A percentile compares a stretch with the other conserved stretches of the same genome.
phyloP scores from a whole-genome alignment of 495 filamentous ascomycete species.

The Penicillium angulare region DNA sequence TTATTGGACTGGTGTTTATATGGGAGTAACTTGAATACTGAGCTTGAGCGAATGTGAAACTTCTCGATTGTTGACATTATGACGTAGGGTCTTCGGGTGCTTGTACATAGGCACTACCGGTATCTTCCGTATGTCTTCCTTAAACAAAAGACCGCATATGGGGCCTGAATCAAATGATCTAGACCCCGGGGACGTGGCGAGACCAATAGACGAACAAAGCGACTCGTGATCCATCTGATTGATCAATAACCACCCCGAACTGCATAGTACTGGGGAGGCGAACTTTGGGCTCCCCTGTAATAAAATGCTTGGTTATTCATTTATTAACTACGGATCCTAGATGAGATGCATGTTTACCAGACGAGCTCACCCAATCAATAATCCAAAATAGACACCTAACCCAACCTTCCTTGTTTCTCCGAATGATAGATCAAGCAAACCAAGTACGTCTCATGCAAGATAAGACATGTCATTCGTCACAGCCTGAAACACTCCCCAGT shows the following conservation, averaged over 20 bases:
- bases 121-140: too few species aligned
- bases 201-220: too few species aligned
- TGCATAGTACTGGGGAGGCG: too few species aligned
- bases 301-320: neutral
- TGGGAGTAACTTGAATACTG: neutral
- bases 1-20: conserved; percentile 7
- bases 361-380: conserved; percentile 10
- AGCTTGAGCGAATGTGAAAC: conserved; percentile 13
- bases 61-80: conserved; percentile 9
- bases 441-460: too few species aligned
- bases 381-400: conserved; percentile 5
- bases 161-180: neutral
- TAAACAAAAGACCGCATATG: too few species aligned
- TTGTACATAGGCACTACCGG: too few species aligned
- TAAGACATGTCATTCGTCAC: neutral
- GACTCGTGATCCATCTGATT: too few species aligned
- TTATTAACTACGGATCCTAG: conserved; percentile 2
- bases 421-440: too few species aligned
- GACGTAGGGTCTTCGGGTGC: too few species aligned
- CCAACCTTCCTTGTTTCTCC: too few species aligned
- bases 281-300: conserved; percentile 11
- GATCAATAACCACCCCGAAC: too few species aligned
- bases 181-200: neutral
- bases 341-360: conserved; percentile 16
- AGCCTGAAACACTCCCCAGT: conserved; percentile 1